phyloP scores from a whole-genome alignment of 2,329 filamentous ascomycete species.

The Fusarium beomiforme region DNA sequence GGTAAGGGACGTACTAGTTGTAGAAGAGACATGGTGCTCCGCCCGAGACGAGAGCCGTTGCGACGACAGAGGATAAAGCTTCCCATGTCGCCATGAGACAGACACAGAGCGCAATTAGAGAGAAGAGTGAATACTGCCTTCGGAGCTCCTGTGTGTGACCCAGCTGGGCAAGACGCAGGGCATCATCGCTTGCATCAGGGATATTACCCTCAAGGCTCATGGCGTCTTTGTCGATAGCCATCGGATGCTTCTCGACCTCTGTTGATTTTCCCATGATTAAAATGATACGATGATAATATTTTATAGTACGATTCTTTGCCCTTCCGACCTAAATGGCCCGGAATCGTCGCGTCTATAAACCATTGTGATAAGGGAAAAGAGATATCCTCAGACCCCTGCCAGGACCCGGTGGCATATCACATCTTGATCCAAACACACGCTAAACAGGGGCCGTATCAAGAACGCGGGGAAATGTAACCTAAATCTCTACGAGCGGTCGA shows the following conservation, averaged over 20 bases:
- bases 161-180: conserved; percentile 41
- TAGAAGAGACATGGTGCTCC: conserved; percentile 59
- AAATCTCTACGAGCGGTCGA: background rate
- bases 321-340: background rate
- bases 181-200: conserved; percentile 5
- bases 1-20: conserved; percentile 22
- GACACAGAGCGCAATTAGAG: conserved; percentile 55
- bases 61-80: conserved; percentile 57
- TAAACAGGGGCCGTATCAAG: conserved; percentile 18
- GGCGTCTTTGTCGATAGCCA: conserved; percentile 4
- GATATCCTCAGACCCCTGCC: background rate
- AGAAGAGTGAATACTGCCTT: conserved; percentile 53
- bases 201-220: background rate
- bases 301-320: too few relatives aligned
- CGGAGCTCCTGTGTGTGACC: conserved; percentile 46
- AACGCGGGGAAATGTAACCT: conserved; percentile 3
- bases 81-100: conserved; percentile 64
- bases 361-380: background rate
- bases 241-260: too few relatives aligned
- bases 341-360: background rate
- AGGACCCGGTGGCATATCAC: background rate
- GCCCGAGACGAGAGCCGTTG: conserved; percentile 55
- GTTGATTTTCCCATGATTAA: too few relatives aligned
- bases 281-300: background rate
- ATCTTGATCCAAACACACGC: background rate